phyloP scores from a whole-genome alignment of 2,329 filamentous ascomycete species.

The Nakataea oryzae region DNA sequence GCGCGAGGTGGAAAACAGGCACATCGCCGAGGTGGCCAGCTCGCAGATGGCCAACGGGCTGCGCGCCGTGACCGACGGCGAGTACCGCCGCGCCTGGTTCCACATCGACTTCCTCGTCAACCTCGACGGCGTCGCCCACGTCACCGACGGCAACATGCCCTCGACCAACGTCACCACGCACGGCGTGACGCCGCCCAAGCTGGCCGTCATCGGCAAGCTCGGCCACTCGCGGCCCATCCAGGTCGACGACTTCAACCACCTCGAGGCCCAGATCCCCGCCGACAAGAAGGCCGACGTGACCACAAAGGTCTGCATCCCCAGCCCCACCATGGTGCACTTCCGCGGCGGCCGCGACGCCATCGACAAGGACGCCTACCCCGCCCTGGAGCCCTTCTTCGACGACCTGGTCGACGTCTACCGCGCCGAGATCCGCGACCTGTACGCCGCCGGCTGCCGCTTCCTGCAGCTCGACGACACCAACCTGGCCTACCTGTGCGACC shows the following conservation, averaged over 20 bases:
- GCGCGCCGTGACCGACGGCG: conserved; percentile 48
- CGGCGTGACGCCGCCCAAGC: conserved; percentile 40
- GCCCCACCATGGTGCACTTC: conserved; percentile 51
- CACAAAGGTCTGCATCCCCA: conserved; percentile 46
- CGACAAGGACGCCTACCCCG: conserved; percentile 39
- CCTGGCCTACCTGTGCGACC: conserved; percentile 48
- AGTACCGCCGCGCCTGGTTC: conserved; percentile 44
- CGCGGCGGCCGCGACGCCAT: conserved; percentile 42
- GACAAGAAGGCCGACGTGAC: conserved; percentile 20
- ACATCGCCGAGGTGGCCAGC: conserved; percentile 48
- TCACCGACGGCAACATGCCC: conserved; percentile 20
- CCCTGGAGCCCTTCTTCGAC: conserved; percentile 43
- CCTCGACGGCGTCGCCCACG: conserved; percentile 38
- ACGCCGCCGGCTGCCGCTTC: conserved; percentile 42
- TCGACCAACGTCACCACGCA: conserved; percentile 32
- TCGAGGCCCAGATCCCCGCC: conserved; percentile 33
- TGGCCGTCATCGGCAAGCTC: conserved; percentile 43
- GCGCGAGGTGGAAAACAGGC: conserved; percentile 41
- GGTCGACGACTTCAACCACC: conserved; percentile 44
- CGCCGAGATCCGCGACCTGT: conserved; percentile 36
- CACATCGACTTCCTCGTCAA: conserved; percentile 48
- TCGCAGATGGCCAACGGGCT: conserved; percentile 48
- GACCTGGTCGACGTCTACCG: conserved; percentile 45
- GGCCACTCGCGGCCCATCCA: conserved; percentile 42
- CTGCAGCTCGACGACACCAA: conserved; percentile 50